phyloP scores from a whole-genome alignment of 345 rosid species.

The Sapria himalayana region DNA sequence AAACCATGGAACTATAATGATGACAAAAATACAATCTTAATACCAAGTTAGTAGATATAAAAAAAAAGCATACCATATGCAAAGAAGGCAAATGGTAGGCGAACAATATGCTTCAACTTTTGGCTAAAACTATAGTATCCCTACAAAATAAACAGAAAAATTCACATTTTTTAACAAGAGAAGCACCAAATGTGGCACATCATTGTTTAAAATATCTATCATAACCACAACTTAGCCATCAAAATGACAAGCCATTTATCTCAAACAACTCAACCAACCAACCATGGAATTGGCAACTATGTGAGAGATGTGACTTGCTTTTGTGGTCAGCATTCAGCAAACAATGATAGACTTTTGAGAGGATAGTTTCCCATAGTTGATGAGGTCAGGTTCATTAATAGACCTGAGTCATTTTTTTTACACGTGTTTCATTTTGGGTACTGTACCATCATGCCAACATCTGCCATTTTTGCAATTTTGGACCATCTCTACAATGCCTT shows the following conservation, averaged over 20 bases:
- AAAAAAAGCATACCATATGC: constrained; percentile 41
- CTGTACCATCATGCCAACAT: background rate
- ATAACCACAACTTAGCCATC: background rate
- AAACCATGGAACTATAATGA: too few relatives aligned
- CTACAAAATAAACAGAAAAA: constrained; percentile 16
- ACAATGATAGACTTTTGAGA: too few relatives aligned
- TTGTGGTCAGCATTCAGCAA: too few relatives aligned
- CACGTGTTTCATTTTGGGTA: background rate
- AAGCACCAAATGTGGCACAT: background rate
- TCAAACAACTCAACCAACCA: background rate
- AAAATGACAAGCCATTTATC: background rate
- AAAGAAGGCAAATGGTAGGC: constrained; percentile 68
- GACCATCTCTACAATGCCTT: too few relatives aligned
- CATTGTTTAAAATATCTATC: background rate
- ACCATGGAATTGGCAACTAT: constrained; percentile 1
- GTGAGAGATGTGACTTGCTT: too few relatives aligned
- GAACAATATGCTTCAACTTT: constrained; percentile 88
- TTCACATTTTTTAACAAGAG: background rate
- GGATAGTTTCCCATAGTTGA: too few relatives aligned
- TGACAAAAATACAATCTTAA: too few relatives aligned
- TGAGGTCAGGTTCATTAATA: too few relatives aligned
- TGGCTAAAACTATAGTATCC: constrained; percentile 97
- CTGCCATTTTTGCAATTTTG: too few relatives aligned
- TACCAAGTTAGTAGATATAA: too few relatives aligned
- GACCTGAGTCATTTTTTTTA: background rate